phyloP scores from a whole-genome alignment of 176 grass and related monocot species.

The Hsuehochloa calcarea region DNA sequence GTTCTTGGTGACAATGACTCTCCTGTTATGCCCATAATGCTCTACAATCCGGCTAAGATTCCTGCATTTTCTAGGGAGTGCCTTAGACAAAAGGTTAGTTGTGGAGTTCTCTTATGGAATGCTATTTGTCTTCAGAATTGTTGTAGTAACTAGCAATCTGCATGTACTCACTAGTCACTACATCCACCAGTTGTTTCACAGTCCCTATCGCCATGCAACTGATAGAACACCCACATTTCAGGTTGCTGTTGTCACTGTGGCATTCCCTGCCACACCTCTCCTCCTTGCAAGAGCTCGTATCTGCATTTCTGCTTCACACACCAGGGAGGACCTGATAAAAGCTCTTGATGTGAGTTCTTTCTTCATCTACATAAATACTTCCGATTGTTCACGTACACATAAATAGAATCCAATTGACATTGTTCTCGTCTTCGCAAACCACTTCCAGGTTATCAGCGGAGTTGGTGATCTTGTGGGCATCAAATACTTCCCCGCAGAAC shows the following conservation, averaged over 20 bases:
- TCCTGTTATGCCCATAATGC: slow-evolving; percentile 90
- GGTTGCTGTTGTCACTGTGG: slow-evolving; percentile 80
- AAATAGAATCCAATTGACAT: slow-evolving; percentile 2
- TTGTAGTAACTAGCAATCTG: not conserved
- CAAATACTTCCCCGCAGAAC: slow-evolving; percentile 74
- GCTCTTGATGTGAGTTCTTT: slow-evolving; percentile 58
- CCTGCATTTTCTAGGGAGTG: slow-evolving; percentile 86
- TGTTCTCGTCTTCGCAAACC: not conserved
- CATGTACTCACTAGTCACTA: not conserved
- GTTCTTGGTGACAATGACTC: slow-evolving; percentile 90
- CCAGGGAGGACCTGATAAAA: slow-evolving; percentile 70
- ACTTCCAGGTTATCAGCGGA: slow-evolving; percentile 70
- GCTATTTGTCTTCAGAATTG: not conserved
- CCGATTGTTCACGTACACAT: not conserved
- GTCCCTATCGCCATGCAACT: not conserved
- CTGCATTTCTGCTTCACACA: slow-evolving; percentile 86
- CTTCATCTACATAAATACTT: not conserved
- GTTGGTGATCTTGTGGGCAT: slow-evolving; percentile 74
- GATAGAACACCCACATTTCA: slow-evolving; percentile 5
- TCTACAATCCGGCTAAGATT: slow-evolving; percentile 86
- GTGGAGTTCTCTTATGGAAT: not conserved
- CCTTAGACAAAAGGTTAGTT: slow-evolving; percentile 74
- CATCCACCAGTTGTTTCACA: not conserved
- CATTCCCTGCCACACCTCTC: slow-evolving; percentile 80
- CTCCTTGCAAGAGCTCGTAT: slow-evolving; percentile 74